Base-by-base conservation (phyloP, 2,329 filamentous ascomycete genomes). In the Fusarium torreyae region DNA sequence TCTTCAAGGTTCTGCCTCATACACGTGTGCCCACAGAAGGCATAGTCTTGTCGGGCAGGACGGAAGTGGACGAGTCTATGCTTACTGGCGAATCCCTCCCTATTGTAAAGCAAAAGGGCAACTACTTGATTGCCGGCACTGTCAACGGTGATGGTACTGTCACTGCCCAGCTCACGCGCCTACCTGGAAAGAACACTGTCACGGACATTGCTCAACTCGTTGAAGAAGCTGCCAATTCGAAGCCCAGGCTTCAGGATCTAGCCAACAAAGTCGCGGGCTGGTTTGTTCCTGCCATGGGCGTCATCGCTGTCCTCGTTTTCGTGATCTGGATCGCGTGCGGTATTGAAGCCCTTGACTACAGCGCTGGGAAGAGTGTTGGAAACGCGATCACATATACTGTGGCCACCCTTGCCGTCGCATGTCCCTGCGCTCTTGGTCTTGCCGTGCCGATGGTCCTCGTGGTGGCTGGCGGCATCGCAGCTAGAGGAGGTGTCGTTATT, bases 401-500 rank as follows among this genome's bases (percentile, higher is more conserved):
- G 3, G 79, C 89, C 4, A 86, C 87, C 0, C 81, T 91, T 1
- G 84, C 87, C 11, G 84, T 91, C 2, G 89, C 88, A 0, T 92
- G 89, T 68, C 89, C 89, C 4, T 91, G 89, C 61, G 89, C 89
- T 0, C 84, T 92, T 31, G 88, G 88, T 0, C 81, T 92, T 3
- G 88, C 88, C 3, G 88, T 91, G 0, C 89, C 89, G 0, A 90
- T 91, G 87, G 89, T 91, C 3, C 77, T 91, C 8, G 84, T 91
- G 2, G 86, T 91, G 38, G 85, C 86, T 3, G 84, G 87, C 9
- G 87, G 88, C 2, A 82, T 89, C 4, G 87, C 86, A 0, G 88
- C 89, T 5, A 79, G 85, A 13, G 77, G 80, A 10, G 88, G 89
- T 2, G 82, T 91, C n/a, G 83, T 91, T 43, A 86, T 91, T 75